Percentiles rank a stretch among this genome's conserved stretches.
Conservation (phyloP, 164 flowering plant species). For the Akebia trifoliata region DNA sequence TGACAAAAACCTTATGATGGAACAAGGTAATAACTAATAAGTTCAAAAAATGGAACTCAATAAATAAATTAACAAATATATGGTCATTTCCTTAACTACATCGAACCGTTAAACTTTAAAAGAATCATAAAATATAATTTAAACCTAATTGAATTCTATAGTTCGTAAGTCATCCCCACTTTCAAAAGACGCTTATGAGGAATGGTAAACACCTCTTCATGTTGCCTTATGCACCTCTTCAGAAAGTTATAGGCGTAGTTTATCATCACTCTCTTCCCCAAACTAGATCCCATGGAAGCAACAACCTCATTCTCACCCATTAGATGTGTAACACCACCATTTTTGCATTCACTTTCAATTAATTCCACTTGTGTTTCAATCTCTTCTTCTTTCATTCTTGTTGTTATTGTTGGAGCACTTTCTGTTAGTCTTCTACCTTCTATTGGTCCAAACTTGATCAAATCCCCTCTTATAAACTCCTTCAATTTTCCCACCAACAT, state of each 20-base stretch:
- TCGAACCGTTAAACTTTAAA: no score
- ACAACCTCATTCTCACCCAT: conserved; percentile 21
- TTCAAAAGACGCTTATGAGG: conserved; percentile 14
- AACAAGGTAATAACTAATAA: no score
- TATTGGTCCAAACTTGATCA: no score
- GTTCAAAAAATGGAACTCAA: no score
- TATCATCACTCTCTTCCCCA: conserved; percentile 10
- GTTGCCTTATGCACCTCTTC: conserved; percentile 5
- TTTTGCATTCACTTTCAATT: conserved; percentile 6
- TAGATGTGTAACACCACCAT: conserved; percentile 14
- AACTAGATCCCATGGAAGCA: conserved; percentile 8
- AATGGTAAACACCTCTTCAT: conserved; percentile 7
- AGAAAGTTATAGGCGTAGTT: conserved; percentile 13
- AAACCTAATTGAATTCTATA: no score
- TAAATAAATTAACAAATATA: no score
- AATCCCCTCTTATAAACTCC: conserved; percentile 7
- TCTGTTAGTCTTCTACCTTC: no score
- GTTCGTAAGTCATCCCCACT: conserved; percentile 20
- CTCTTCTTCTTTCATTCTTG: conserved; percentile 4
- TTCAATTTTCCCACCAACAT: conserved; percentile 10
- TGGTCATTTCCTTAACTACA: no score
- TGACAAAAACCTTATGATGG: no score
- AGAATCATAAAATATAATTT: no score
- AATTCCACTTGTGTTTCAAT: conserved; percentile 9
- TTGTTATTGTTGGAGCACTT: no score